Evolutionary conservation across 441 rosid species (phyloP), one percentile per base, ranked within the genome.

Genomic region (Mallotus repandus): DNA sequence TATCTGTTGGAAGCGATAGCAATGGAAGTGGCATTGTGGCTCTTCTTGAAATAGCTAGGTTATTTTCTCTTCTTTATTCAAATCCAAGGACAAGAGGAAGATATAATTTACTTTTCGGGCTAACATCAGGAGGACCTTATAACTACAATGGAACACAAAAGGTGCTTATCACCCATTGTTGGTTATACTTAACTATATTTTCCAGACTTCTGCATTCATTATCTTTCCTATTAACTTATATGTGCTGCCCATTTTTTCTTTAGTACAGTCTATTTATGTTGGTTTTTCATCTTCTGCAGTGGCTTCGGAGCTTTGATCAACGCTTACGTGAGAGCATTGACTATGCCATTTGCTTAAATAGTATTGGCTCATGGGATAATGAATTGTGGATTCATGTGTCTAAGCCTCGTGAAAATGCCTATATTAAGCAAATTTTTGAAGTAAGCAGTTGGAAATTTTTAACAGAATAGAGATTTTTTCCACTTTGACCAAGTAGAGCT

Each of bases 231-330:
- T 67, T 11, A 21, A 53, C 50, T 54, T 56, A 61, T 25, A 68
- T 54, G 19, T 62, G 32, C 57, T 59, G 13, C 43, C 52, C 35
- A 19, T 32, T 22, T 52, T 69, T n/a, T 72, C 3, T 1, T 62
- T 64, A 11, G 19, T 60, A 2, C 46, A 46, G 48, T 65, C 43
- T 25, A 59, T 48, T 69, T 64, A 49, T 74, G 7, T 59, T 69
- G 73, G 43, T 71, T 13, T 64, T 80, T 64, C 32, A 29, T 74
- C 45, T 72, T 79, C 67, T 85, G 83, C 84, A 95, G 99, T 95
- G 99, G 99, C 91, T 95, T 81, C 84, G 87, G 79, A 95, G 96
- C 87, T 89, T 95, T 81, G 99, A 95, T 83, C 99, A 95, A 77
- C 95, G 97, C 64, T 72, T 90, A 84, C 96, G 95, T 72, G 99